Evolutionary conservation across 2,329 filamentous ascomycete species (phyloP).

Genomic region (Gnomoniopsis smithogilvyi): DNA sequence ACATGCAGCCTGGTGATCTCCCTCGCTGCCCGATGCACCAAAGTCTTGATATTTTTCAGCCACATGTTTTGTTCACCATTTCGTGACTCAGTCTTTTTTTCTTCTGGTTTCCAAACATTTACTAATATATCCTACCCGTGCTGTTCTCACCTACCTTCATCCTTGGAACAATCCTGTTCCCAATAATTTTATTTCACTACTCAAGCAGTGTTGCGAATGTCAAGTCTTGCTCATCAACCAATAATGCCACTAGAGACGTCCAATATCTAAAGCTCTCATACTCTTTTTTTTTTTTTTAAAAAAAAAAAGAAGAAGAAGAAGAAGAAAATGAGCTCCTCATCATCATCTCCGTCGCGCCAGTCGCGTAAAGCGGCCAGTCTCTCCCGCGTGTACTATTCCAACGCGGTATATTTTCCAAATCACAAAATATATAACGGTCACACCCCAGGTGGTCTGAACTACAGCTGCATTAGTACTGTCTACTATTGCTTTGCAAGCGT

Average conservation of each 20-base stretch:
- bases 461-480: conserved; percentile 74
- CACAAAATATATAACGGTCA: conserved; percentile 69
- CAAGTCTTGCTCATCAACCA: neutral
- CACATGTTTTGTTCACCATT: neutral
- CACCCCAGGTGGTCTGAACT: conserved; percentile 70
- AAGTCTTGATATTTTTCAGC: neutral
- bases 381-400: conserved; percentile 57
- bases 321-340: neutral
- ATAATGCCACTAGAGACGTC: neutral
- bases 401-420: conserved; percentile 85
- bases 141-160: neutral
- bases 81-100: neutral
- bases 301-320: no score
- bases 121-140: neutral
- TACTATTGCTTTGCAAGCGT: conserved; percentile 83
- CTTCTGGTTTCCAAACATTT: no score
- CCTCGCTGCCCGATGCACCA: conserved; percentile 14
- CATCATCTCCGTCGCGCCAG: conserved; percentile 35
- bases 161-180: neutral
- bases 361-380: conserved; percentile 43
- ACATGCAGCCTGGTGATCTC: conserved; percentile 1
- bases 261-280: neutral
- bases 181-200: neutral
- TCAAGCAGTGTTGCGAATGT: neutral
- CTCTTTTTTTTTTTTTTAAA: no score